Evolutionary conservation across 2,329 filamentous ascomycete species (phyloP).

Genomic region (Ascomycota sp.): DNA sequence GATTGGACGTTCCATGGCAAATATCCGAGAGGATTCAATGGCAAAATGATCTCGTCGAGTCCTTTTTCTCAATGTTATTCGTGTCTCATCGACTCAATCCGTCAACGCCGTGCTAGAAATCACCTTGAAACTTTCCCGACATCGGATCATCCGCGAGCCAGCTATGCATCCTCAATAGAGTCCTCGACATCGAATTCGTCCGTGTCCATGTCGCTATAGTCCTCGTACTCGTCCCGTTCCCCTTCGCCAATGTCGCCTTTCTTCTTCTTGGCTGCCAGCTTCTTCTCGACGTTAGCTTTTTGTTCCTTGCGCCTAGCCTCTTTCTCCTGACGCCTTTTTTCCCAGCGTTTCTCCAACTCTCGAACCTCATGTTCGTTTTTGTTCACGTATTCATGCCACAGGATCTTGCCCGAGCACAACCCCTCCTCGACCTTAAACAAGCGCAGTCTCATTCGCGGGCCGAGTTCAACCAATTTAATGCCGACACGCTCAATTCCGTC

Average conservation of each 20-base stretch:
- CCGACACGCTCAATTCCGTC: constrained; percentile 57
- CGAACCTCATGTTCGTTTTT: constrained; percentile 62
- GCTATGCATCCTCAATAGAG: neutral
- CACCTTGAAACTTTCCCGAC: no score
- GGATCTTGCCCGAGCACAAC: constrained; percentile 65
- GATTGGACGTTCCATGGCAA: no score
- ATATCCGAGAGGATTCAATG: no score
- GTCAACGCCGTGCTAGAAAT: no score
- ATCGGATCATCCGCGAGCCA: no score
- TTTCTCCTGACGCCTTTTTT: constrained; percentile 55
- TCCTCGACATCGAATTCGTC: constrained; percentile 11
- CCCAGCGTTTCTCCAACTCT: constrained; percentile 65
- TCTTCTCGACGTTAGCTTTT: constrained; percentile 74
- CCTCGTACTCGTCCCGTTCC: constrained; percentile 17
- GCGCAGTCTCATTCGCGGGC: constrained; percentile 69
- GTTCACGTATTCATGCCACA: constrained; percentile 92
- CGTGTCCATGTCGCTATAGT: constrained; percentile 15
- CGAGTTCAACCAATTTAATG: constrained; percentile 79
- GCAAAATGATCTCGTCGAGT: no score
- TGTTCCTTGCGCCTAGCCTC: constrained; percentile 62
- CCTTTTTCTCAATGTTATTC: no score
- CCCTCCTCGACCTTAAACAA: constrained; percentile 94
- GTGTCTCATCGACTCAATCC: no score
- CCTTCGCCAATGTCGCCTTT: constrained; percentile 13
- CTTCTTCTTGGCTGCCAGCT: constrained; percentile 31